phyloP scores from a whole-genome alignment of 352 stramenopile species.

The Peronosclerospora sorghi region DNA sequence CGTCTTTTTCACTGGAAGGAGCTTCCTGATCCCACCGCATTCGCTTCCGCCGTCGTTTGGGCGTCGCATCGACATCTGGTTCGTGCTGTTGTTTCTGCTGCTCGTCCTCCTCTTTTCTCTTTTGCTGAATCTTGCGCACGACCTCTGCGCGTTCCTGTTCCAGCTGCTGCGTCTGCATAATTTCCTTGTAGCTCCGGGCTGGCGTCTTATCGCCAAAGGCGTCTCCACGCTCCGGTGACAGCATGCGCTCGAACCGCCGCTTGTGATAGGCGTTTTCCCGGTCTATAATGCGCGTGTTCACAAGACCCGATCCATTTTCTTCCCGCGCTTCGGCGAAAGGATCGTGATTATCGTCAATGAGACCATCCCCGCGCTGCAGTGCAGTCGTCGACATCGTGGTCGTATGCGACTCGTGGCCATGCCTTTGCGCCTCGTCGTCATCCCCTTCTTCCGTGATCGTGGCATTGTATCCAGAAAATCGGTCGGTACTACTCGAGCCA shows the following conservation, averaged over 20 bases:
- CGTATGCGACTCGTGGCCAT: slow-evolving; percentile 22
- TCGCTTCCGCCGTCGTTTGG: slow-evolving; percentile 57
- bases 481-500: slow-evolving; percentile 25
- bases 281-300: slow-evolving; percentile 90
- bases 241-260: slow-evolving; percentile 81
- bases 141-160: slow-evolving; percentile 81
- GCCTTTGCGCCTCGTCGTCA: slow-evolving; percentile 22
- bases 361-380: slow-evolving; percentile 23
- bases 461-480: slow-evolving; percentile 45
- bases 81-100: slow-evolving; percentile 24
- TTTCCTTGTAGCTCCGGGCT: slow-evolving; percentile 71
- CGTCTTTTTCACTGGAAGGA: slow-evolving; percentile 37
- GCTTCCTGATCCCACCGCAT: slow-evolving; percentile 83
- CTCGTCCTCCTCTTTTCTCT: slow-evolving; percentile 53
- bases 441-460: slow-evolving; percentile 55
- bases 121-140: slow-evolving; percentile 81
- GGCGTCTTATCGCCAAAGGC: slow-evolving; percentile 83
- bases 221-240: slow-evolving; percentile 86
- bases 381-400: neutral
- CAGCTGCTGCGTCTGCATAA: slow-evolving; percentile 87
- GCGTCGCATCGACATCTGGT: slow-evolving; percentile 20
- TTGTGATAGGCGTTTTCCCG: slow-evolving; percentile 89
- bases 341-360: slow-evolving; percentile 82
- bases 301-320: slow-evolving; percentile 80
- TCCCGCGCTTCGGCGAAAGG: slow-evolving; percentile 80